A percentile compares a stretch with the other conserved stretches of the same genome.
phyloP scores from a whole-genome alignment of 176 grass and related monocot genomes.

The Stipa capillata region DNA sequence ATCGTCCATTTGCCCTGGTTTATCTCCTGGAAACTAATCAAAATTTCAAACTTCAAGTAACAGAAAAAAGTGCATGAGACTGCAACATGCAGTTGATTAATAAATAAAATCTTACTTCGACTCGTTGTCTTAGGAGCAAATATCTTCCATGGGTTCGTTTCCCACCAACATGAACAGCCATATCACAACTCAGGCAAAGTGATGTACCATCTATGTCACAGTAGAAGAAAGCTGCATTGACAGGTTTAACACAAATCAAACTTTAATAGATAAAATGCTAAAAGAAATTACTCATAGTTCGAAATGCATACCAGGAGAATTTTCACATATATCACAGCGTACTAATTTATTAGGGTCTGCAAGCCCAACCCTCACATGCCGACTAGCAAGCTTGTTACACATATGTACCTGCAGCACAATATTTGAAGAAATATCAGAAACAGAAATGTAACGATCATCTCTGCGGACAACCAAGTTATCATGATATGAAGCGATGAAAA shows the following conservation, averaged over 20 bases:
- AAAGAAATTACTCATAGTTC: not conserved
- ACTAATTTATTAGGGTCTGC: slow-evolving; percentile 77
- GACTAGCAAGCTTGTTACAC: slow-evolving; percentile 99
- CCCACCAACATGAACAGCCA: slow-evolving; percentile 98
- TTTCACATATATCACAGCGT: slow-evolving; percentile 98
- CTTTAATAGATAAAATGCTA: not conserved
- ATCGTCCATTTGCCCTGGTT: slow-evolving; percentile 58
- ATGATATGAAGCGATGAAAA: not conserved
- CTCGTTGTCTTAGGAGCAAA: slow-evolving; percentile 83
- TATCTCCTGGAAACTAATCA: slow-evolving; percentile 93
- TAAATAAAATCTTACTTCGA: slow-evolving; percentile 59
- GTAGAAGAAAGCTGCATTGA: slow-evolving; percentile 90
- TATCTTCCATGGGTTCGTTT: slow-evolving; percentile 91
- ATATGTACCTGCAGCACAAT: slow-evolving; percentile 72
- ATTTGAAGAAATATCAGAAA: slow-evolving; percentile 5
- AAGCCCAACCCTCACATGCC: slow-evolving; percentile 98
- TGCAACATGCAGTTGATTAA: not conserved
- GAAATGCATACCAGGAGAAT: slow-evolving; percentile 53
- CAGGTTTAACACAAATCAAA: not conserved
- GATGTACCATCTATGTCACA: slow-evolving; percentile 97
- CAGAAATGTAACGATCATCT: too few relatives aligned
- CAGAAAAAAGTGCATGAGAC: not conserved
- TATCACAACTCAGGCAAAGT: slow-evolving; percentile 88
- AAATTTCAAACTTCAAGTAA: slow-evolving; percentile 2
- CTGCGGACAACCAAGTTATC: not conserved